Percentiles rank a stretch among this genome's conserved stretches.
phyloP scores from a whole-genome alignment of 129 eudicot genomes.

The Artemisia tridentata region DNA sequence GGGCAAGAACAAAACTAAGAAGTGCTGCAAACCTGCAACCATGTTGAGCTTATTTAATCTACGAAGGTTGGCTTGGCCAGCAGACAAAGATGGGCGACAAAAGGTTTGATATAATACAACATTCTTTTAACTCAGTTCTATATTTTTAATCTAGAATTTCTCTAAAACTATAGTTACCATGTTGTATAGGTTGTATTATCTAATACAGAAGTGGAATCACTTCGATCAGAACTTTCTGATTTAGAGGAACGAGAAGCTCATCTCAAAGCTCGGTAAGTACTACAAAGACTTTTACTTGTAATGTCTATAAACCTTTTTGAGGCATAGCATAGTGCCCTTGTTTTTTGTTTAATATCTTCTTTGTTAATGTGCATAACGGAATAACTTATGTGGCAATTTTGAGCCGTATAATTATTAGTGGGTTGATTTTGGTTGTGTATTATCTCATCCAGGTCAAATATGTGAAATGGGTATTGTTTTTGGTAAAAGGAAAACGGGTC shows the following conservation, averaged over 20 bases:
- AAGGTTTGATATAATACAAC: constrained; percentile 40
- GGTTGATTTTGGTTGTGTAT: background rate
- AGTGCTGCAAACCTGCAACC: constrained; percentile 61
- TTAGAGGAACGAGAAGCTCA: constrained; percentile 84
- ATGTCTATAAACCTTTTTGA: too few relatives aligned
- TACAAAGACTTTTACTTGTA: constrained; percentile 2
- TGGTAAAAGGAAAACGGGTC: background rate
- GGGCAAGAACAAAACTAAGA: constrained; percentile 45
- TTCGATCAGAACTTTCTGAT: constrained; percentile 72
- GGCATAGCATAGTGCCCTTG: too few relatives aligned
- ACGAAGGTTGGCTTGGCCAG: constrained; percentile 56
- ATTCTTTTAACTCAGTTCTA: background rate
- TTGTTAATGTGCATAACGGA: too few relatives aligned
- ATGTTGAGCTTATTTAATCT: constrained; percentile 75
- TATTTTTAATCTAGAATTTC: background rate
- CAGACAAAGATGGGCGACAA: constrained; percentile 51
- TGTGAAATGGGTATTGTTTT: too few relatives aligned
- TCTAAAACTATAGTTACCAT: background rate
- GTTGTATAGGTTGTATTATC: constrained; percentile 61
- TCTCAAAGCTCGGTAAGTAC: constrained; percentile 71
- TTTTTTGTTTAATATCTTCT: too few relatives aligned
- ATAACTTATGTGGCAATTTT: too few relatives aligned
- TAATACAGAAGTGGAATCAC: constrained; percentile 74
- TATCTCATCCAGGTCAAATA: too few relatives aligned
- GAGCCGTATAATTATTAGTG: too few relatives aligned